phyloP scores from a whole-genome alignment of 2,329 filamentous ascomycete species.

The Fusarium stilboides region DNA sequence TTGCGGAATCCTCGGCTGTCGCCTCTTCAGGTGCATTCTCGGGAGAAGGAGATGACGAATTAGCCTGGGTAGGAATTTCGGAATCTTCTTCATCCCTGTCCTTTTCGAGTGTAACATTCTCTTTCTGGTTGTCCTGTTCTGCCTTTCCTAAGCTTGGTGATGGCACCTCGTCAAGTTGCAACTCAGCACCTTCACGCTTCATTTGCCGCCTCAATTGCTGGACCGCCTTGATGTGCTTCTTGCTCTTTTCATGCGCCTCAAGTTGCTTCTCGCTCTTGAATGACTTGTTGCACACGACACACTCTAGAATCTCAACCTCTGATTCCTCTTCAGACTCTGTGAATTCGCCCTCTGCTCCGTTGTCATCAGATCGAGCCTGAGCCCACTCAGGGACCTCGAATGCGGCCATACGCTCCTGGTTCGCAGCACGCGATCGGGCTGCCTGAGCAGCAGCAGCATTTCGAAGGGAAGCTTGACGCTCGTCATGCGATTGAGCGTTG shows the following conservation, averaged over 20 bases:
- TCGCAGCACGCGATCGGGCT: constrained; percentile 83
- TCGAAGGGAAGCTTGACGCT: constrained; percentile 83
- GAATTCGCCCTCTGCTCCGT: constrained; percentile 71
- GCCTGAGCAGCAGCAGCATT: constrained; percentile 88
- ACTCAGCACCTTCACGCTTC: constrained; percentile 80
- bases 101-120: not conserved
- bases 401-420: constrained; percentile 79
- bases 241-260: constrained; percentile 93
- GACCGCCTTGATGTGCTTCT: constrained; percentile 92
- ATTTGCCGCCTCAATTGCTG: constrained; percentile 86
- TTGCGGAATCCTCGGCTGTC: constrained; percentile 23
- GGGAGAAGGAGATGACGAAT: not conserved
- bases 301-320: constrained; percentile 76
- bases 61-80: not conserved
- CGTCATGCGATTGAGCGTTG: constrained; percentile 82
- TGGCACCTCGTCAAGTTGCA: constrained; percentile 61
- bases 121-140: not conserved
- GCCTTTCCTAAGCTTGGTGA: constrained; percentile 1
- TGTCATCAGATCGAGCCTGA: constrained; percentile 68
- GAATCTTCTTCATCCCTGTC: not conserved
- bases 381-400: constrained; percentile 83
- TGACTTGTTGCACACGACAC: constrained; percentile 81
- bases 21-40: constrained; percentile 6
- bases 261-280: constrained; percentile 96
- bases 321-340: constrained; percentile 70